Conservation (phyloP, 1,284 basidiomycete species). For the Coniferiporia sulphurascens region DNA sequence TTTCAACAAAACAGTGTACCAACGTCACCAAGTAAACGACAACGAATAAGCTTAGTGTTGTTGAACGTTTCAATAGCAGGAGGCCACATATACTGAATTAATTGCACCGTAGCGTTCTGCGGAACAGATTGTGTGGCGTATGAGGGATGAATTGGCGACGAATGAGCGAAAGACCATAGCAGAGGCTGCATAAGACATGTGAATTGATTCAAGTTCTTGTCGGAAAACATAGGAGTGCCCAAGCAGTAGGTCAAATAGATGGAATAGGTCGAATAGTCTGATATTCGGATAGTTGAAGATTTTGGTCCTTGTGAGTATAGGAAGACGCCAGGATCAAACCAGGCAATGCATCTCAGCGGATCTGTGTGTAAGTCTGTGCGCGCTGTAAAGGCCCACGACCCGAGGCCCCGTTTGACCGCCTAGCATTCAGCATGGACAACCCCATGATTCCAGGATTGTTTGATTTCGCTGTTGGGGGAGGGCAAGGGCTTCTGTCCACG, state of each 20-base stretch:
- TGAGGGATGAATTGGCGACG: not conserved
- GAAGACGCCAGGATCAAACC: not conserved
- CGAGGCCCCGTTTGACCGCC: not conserved
- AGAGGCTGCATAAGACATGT: not conserved
- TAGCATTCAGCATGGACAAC: conserved; percentile 14
- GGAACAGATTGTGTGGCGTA: not conserved
- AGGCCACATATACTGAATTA: conserved; percentile 2
- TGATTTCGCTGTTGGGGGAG: conserved; percentile 45
- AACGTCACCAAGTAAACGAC: not conserved
- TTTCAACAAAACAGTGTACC: not conserved
- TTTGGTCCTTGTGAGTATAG: not conserved
- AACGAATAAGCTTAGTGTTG: not conserved
- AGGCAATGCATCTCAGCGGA: conserved; percentile 3
- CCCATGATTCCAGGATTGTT: conserved; percentile 1
- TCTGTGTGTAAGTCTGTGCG: conserved; percentile 15
- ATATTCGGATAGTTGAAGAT: not conserved
- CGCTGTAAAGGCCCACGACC: conserved; percentile 12
- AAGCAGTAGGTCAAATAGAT: not conserved
- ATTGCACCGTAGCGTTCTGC: conserved; percentile 1
- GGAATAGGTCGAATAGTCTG: not conserved
- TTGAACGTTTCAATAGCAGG: not conserved
- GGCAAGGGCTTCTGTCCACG: conserved; percentile 76
- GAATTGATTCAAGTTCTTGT: conserved; percentile 1
- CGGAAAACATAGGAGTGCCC: not conserved
- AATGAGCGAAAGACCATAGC: conserved; percentile 6